These are phyloP conservation scores for Boletus subparvulus DNA, from an alignment of 768 basidiomycete species.

Conservation along the genomic window DNA sequence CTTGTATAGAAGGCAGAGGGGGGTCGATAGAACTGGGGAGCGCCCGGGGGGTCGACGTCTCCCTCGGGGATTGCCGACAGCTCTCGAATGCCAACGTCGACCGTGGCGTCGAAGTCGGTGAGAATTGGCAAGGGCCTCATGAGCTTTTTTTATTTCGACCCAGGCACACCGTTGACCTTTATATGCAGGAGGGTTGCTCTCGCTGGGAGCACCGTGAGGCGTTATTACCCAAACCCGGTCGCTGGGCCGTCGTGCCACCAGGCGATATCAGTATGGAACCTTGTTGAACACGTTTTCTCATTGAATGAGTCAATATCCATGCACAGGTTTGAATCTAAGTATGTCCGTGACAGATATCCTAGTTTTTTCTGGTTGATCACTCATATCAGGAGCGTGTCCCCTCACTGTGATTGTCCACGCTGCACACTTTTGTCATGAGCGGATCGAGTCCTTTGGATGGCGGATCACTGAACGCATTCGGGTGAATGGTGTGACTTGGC, in stretches of 20 bases:
- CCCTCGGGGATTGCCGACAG: constrained; percentile 16
- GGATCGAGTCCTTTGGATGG: background rate
- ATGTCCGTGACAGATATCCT: background rate
- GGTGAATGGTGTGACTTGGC: background rate
- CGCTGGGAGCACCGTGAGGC: constrained; percentile 6
- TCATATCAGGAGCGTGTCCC: background rate
- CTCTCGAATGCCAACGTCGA: constrained; percentile 3
- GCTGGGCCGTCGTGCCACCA: constrained; percentile 15
- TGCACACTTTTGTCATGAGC: constrained; percentile 3
- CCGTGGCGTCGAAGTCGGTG: background rate
- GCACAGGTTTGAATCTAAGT: background rate
- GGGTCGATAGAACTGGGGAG: background rate
- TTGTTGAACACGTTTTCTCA: constrained; percentile 16
- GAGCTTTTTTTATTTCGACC: constrained; percentile 6
- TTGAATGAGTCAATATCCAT: constrained; percentile 6
- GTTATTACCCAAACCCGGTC: constrained; percentile 12
- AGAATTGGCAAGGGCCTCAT: background rate
- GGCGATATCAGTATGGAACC: constrained; percentile 10
- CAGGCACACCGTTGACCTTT: constrained; percentile 17
- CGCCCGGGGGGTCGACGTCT: constrained; percentile 6
- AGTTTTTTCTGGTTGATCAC: background rate
- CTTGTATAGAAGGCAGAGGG: constrained; percentile 2
- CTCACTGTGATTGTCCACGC: background rate
- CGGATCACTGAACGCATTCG: background rate
- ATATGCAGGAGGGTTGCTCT: constrained; percentile 7